Base-by-base conservation (phyloP, 2,329 filamentous ascomycete species). In the Fusarium cicatricum region DNA sequence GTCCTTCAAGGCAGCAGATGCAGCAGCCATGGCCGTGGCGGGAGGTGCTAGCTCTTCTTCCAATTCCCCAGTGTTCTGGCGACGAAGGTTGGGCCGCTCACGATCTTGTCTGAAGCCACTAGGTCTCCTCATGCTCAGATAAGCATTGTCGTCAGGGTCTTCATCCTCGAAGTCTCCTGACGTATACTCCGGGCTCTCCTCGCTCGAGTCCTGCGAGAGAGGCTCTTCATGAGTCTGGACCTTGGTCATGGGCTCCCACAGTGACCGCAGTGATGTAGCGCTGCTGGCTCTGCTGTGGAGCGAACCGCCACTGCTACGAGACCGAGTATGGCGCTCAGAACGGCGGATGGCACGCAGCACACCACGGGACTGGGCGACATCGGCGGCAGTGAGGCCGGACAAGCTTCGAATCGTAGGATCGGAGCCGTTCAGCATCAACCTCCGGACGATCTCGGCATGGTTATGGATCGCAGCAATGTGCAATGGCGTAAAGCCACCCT, bases 391-490 rank as follows among this genome's bases (percentile, higher is more conserved):
- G 59, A 90, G 87, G 17, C 89, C 89, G 44, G 87, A 86, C 40
- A 90, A 75, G 68, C 87, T 93, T 63, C 87, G 82, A 55, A 90
- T 80, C 38, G 82, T 86, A 28, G 89, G 85, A 73, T 92, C 88
- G 3, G 90, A 90, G 33, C 90, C 90, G 34, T 85, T 84, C 19
- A 90, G 80, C 63, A 93, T 86, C 53, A 96, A 81, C 12, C 89
- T 85, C 55, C 89, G 84, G 12, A 94, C 88, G 63, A 95, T 91
- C 70, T 92, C 87, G 11, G 85, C 78, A 68, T 92, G 88, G 58
- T 88, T 85, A 72, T 90, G 88, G 69, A 96, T 83, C 21, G 90
- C 87, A 16, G 92, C 91, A 70, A 94, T 84, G 72, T 96, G 91
- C 77, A 96, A 82, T 12, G 92, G 87, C 5, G 90, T 92, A 73